A percentile compares a stretch with the other conserved stretches of the same genome.
phyloP scores from a whole-genome alignment of 2,329 filamentous ascomycete species.

The Lachnellula suecica region DNA sequence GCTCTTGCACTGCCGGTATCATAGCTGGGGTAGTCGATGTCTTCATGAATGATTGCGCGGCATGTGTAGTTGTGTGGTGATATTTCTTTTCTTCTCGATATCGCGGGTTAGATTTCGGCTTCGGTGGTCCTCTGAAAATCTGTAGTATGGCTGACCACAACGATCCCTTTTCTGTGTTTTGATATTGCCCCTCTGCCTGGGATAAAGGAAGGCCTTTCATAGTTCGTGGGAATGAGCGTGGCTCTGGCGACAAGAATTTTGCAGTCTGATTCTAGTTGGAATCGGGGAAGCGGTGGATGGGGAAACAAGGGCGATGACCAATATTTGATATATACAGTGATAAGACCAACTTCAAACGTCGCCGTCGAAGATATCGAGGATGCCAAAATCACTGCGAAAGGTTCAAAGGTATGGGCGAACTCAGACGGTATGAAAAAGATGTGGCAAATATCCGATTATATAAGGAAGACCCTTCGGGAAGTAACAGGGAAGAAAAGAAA shows the following conservation, averaged over 20 bases:
- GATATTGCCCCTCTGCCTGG: slow-evolving; percentile 1
- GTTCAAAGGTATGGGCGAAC: no score
- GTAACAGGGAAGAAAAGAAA: not conserved
- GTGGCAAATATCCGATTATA: no score
- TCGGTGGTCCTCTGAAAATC: slow-evolving; percentile 8
- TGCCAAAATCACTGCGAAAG: no score
- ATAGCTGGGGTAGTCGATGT: slow-evolving; percentile 20
- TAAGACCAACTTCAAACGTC: no score
- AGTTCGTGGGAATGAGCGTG: not conserved
- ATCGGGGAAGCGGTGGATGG: not conserved
- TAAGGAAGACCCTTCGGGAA: no score
- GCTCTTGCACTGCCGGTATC: slow-evolving; percentile 7
- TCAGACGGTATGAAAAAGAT: no score
- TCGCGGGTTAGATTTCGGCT: slow-evolving; percentile 2
- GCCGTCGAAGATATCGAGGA: no score
- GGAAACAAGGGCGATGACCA: no score
- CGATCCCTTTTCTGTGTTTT: not conserved
- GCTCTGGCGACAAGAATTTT: not conserved
- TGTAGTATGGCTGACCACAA: slow-evolving; percentile 9
- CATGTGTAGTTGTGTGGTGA: slow-evolving; percentile 19
- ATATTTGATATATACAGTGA: no score
- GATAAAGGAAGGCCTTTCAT: slow-evolving; percentile 12
- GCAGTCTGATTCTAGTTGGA: not conserved
- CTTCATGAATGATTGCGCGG: slow-evolving; percentile 19
- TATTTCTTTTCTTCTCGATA: slow-evolving; percentile 18